Conservation (phyloP, 106 monocot species). For the Dactylorhiza incarnata region DNA sequence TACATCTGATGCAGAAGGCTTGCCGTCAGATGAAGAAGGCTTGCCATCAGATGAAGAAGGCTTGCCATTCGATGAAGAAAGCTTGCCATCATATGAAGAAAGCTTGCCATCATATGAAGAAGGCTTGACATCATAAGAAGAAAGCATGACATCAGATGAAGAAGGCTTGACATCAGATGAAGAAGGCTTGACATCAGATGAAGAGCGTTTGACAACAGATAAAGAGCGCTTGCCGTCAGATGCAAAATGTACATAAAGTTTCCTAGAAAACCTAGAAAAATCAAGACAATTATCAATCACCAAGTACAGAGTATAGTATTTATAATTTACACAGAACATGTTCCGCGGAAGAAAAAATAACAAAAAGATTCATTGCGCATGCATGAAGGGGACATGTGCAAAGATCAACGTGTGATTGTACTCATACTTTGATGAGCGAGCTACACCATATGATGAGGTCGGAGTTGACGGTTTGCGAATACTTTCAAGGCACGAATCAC, state of each 20-base stretch:
- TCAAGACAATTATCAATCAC: not conserved
- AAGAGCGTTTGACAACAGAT: too few relatives aligned
- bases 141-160: too few relatives aligned
- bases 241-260: slow-evolving; percentile 15
- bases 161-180: too few relatives aligned
- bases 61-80: too few relatives aligned
- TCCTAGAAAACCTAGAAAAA: slow-evolving; percentile 25
- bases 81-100: too few relatives aligned
- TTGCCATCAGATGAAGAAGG: too few relatives aligned
- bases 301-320: not conserved
- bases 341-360: not conserved
- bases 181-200: too few relatives aligned
- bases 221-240: slow-evolving; percentile 16
- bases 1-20: too few relatives aligned
- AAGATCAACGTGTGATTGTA: not conserved
- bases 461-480: slow-evolving; percentile 11
- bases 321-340: not conserved
- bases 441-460: not conserved
- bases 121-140: too few relatives aligned
- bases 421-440: slow-evolving; percentile 18
- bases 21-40: too few relatives aligned
- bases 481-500: slow-evolving; percentile 40
- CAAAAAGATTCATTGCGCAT: not conserved
- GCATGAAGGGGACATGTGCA: not conserved
- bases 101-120: too few relatives aligned